Percentiles rank a stretch among this genome's conserved stretches.
These are phyloP conservation scores for Barnettozyma populi DNA, from an alignment of 805 yeast species.

Conservation along the genomic window DNA sequence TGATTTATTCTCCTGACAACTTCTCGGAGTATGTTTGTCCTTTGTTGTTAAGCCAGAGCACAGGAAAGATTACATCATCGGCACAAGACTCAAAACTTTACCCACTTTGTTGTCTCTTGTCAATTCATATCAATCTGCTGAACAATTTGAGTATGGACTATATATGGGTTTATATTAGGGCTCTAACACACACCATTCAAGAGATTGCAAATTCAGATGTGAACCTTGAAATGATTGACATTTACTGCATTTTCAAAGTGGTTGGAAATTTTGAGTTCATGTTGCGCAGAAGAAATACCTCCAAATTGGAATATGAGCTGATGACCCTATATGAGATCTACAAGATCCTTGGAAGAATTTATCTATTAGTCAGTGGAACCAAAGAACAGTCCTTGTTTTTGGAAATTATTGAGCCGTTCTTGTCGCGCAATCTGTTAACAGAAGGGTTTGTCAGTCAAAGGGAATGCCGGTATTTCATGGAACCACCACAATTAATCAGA, in stretches of 20 bases:
- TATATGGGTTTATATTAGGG: conserved; percentile 12
- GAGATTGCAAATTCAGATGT: conserved; percentile 11
- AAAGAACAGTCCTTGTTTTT: conserved; percentile 12
- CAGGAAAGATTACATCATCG: conserved; percentile 6
- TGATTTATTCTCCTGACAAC: conserved; percentile 12
- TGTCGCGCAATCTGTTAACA: conserved; percentile 9
- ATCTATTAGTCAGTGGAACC: conserved; percentile 15
- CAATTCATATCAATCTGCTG: conserved; percentile 15
- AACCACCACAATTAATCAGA: conserved; percentile 14
- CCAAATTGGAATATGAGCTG: conserved; percentile 14
- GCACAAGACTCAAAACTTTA: conserved; percentile 17
- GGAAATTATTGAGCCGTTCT: conserved; percentile 11
- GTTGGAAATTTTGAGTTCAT: conserved; percentile 14
- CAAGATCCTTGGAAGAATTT: conserved; percentile 6
- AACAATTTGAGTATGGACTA: conserved; percentile 12
- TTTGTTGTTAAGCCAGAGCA: conserved; percentile 3
- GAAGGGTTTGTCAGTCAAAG: conserved; percentile 7
- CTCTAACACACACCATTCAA: conserved; percentile 7
- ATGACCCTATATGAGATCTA: conserved; percentile 13
- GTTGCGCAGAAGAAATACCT: conserved; percentile 13
- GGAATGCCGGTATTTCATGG: conserved; percentile 13
- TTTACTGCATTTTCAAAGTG: conserved; percentile 15
- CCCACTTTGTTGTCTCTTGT: conserved; percentile 16
- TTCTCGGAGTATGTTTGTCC: conserved; percentile 8
- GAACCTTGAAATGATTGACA: conserved; percentile 14